Conservation (phyloP, 331 rosid species). For the Phaseolus coccineus region DNA sequence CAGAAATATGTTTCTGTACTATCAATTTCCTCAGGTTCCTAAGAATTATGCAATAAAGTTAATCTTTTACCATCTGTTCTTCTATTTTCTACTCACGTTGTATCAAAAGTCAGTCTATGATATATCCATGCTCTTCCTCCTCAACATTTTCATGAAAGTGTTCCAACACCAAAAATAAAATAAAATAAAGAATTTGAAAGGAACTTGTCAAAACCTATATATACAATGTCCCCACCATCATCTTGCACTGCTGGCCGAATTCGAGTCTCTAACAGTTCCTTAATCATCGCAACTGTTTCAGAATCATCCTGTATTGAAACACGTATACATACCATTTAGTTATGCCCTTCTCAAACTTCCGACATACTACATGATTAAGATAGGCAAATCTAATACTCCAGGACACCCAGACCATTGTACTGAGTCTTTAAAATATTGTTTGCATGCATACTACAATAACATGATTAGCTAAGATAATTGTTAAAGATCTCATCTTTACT, state of each 20-base stretch:
- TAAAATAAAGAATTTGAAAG: conserved; percentile 13
- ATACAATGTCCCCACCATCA: conserved; percentile 96
- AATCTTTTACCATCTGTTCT: not conserved
- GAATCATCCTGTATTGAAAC: conserved; percentile 79
- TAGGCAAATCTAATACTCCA: not conserved
- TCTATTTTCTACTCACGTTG: not conserved
- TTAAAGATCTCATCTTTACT: not conserved
- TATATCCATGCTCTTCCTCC: not conserved
- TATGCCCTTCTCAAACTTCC: not conserved
- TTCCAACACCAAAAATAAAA: conserved; percentile 26
- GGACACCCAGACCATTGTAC: conserved; percentile 5
- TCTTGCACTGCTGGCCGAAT: conserved; percentile 93
- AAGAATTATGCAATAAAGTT: not conserved
- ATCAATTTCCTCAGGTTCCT: not conserved
- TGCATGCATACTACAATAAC: not conserved
- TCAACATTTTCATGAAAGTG: conserved; percentile 4
- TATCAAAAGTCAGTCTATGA: not conserved
- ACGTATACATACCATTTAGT: not conserved
- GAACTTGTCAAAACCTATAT: conserved; percentile 69
- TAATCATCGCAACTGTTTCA: conserved; percentile 91
- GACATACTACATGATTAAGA: not conserved
- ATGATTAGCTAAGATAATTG: not conserved
- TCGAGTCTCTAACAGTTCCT: conserved; percentile 90
- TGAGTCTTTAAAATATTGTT: not conserved
- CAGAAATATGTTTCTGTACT: not conserved